Evolutionary conservation across 208 protist genomes (phyloP), one percentile per base, ranked within the genome.

Genomic region (Trypanosoma rangeli): DNA sequence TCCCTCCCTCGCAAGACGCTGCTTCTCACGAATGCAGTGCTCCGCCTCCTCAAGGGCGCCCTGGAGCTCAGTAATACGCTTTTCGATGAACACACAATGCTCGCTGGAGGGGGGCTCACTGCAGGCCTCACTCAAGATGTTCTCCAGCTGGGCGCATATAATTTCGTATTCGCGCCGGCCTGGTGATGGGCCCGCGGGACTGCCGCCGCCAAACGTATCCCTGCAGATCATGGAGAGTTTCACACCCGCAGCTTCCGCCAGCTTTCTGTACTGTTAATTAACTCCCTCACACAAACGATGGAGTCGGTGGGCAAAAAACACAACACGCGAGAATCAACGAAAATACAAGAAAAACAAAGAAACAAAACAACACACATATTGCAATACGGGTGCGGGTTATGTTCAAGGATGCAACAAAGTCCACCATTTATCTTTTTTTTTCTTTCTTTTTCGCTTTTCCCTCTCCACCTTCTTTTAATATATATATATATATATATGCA

Each of bases 101-200:
- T 88, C 82, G 16, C 81, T 82, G 0, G 49, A 48, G 3, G 87
- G 90, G 12, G 77, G 73, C 28, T 92, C 78, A 20, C 70, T 69
- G n/a, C 80, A 84, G 0, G 87, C 88, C 18, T 82, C 80, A 8
- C 80, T 70, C 29, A 95, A 58, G 22, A 93, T 70, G 15, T 76
- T 79, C 29, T 82, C 73, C 33, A 95, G 70, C 71, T 95, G 87
- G 3, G 74, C 76, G 0, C 80, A 79, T 60, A 89, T 87, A 12
- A 63, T 67, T 37, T 67, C 67, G 49, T 86, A 92, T 46, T 84
- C 78, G 2, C 73, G 63, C 26, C 35, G 31, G 22, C 74, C 59
- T 3, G 59, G 35, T 20, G 42, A 26, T 0, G 54, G 18, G 33
- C 16, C 44, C 12, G 18, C 24, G 52, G 5, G n/a, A 9, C n/a